These are phyloP conservation scores for Firmiana major DNA, from an alignment of 345 rosid genomes.

Conservation along the genomic window DNA sequence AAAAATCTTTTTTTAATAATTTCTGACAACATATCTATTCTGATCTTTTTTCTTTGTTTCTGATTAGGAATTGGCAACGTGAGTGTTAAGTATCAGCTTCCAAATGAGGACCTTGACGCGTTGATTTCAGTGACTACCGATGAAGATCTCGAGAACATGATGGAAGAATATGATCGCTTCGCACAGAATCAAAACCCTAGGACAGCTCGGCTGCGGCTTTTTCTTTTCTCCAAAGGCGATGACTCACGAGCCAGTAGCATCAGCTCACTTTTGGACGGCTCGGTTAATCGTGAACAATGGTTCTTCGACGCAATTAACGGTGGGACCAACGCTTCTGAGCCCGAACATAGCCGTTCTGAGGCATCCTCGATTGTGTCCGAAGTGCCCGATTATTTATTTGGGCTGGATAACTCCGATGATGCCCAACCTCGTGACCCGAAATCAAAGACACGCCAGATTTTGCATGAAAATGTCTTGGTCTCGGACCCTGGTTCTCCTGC, in stretches of 20 bases:
- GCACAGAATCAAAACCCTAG: conserved; percentile 62
- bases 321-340: conserved; percentile 37
- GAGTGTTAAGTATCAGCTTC: conserved; percentile 88
- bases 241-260: conserved; percentile 71
- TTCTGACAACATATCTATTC: not conserved
- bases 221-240: conserved; percentile 59
- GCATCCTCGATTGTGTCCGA: conserved; percentile 85
- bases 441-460: conserved; percentile 31
- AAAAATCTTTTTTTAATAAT: not conserved
- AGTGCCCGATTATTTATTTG: conserved; percentile 86
- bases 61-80: conserved; percentile 53
- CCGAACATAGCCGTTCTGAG: conserved; percentile 79
- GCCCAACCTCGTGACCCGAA: conserved; percentile 49
- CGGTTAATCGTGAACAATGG: conserved; percentile 85
- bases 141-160: conserved; percentile 96
- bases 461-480: conserved; percentile 54
- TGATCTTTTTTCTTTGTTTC: not conserved
- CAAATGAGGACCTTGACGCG: conserved; percentile 94
- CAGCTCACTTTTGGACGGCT: conserved; percentile 79
- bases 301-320: conserved; percentile 81
- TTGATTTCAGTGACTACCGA: conserved; percentile 90
- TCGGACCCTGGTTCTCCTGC: conserved; percentile 93
- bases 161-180: conserved; percentile 91
- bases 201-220: conserved; percentile 79
- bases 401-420: conserved; percentile 75